Percentiles rank a stretch among this genome's conserved stretches.
phyloP scores from a whole-genome alignment of 225 moss, liverwort and hornwort species.

The Polytrichum commune region DNA sequence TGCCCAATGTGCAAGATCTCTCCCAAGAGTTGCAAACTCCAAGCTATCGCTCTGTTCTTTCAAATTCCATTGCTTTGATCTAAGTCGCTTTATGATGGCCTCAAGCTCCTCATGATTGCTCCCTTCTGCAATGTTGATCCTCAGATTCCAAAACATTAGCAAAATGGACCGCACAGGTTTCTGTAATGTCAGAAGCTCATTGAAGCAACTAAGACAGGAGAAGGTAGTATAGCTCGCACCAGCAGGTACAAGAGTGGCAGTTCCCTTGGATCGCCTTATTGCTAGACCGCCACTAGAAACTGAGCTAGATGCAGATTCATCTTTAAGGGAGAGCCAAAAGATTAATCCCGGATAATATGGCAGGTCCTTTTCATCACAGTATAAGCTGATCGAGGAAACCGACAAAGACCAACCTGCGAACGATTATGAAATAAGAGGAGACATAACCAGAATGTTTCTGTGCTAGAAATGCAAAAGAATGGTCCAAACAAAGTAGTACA shows the following conservation, averaged over 20 bases:
- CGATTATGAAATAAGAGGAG: too few relatives aligned
- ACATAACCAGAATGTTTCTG: too few relatives aligned
- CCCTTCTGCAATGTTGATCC: conserved; percentile 2
- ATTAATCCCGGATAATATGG: not conserved
- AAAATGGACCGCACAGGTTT: not conserved
- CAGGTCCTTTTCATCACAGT: not conserved
- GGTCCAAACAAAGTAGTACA: too few relatives aligned
- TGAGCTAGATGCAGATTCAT: conserved; percentile 1
- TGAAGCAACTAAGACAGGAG: not conserved
- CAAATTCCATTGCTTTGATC: not conserved
- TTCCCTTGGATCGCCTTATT: not conserved
- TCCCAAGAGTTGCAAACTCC: conserved; percentile 1
- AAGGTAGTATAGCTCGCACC: not conserved
- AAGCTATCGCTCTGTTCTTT: not conserved
- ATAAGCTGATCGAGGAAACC: too few relatives aligned
- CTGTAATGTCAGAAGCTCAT: not conserved
- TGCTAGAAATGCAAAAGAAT: too few relatives aligned
- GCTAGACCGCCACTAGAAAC: not conserved
- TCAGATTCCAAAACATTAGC: not conserved
- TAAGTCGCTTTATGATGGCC: not conserved
- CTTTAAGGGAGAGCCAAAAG: conserved; percentile 2
- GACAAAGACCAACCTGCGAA: too few relatives aligned
- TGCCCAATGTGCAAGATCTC: conserved; percentile 5
- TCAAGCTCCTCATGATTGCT: conserved; percentile 8
- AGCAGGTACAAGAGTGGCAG: not conserved